These are phyloP conservation scores for Agrocybe pediades DNA, from an alignment of 768 basidiomycete species.

Conservation along the genomic window DNA sequence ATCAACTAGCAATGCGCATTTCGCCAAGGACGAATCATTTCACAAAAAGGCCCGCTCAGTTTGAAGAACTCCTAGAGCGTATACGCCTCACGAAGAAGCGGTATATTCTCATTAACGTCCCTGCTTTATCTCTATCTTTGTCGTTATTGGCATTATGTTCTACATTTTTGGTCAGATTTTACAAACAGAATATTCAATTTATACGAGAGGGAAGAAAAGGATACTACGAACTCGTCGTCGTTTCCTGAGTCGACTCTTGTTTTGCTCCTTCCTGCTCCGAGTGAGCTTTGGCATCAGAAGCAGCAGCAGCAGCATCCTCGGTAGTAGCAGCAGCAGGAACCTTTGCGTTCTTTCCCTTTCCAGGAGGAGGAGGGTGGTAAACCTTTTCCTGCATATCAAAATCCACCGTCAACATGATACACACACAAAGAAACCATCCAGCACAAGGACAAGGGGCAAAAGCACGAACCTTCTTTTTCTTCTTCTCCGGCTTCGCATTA, in stretches of 20 bases:
- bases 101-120: too few species aligned
- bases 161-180: background rate
- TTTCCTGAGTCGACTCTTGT: conserved; percentile 11
- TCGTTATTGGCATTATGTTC: background rate
- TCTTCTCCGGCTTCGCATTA: conserved; percentile 59
- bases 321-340: conserved; percentile 11
- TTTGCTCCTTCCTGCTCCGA: conserved; percentile 15
- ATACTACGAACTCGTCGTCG: background rate
- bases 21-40: too few species aligned
- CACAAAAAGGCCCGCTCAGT: too few species aligned
- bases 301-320: conserved; percentile 6
- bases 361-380: conserved; percentile 83
- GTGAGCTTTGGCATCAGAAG: conserved; percentile 9
- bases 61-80: too few species aligned
- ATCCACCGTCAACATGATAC: too few species aligned
- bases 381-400: conserved; percentile 64
- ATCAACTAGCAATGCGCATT: too few species aligned
- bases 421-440: too few species aligned
- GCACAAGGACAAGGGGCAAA: background rate
- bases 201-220: too few species aligned
- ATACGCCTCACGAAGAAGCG: too few species aligned
- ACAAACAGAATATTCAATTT: background rate
- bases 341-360: conserved; percentile 65
- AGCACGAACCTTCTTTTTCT: conserved; percentile 62
- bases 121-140: too few species aligned